Conservation (phyloP, 169 alveolate species). For the Plasmodium chabaudi region DNA sequence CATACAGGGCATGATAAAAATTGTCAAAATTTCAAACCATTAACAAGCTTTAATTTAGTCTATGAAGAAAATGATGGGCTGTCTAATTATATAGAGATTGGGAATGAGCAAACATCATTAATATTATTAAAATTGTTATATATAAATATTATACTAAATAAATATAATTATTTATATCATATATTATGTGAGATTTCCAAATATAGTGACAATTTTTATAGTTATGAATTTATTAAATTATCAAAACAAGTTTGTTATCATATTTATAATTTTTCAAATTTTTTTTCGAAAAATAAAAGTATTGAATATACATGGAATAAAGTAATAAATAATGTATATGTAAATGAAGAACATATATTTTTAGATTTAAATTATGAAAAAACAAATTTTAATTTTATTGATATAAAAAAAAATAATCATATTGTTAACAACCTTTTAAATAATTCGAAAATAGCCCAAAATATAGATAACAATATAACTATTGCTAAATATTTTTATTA, state of each 20-base stretch:
- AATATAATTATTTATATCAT: constrained; percentile 41
- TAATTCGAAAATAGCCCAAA: constrained; percentile 36
- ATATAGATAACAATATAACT: constrained; percentile 39
- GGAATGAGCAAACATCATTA: constrained; percentile 45
- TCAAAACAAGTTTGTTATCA: constrained; percentile 69
- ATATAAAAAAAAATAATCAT: neutral
- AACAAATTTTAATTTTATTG: constrained; percentile 16
- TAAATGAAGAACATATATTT: constrained; percentile 45
- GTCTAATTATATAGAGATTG: constrained; percentile 29
- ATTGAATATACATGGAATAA: constrained; percentile 36
- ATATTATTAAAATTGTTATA: constrained; percentile 50
- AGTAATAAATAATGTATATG: constrained; percentile 31
- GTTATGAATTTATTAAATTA: constrained; percentile 30
- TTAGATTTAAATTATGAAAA: constrained; percentile 49
- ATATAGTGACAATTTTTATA: constrained; percentile 24
- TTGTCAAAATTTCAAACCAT: neutral
- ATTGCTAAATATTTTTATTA: constrained; percentile 60
- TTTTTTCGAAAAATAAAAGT: constrained; percentile 48
- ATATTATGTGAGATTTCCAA: constrained; percentile 47
- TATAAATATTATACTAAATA: constrained; percentile 37
- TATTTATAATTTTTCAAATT: constrained; percentile 51
- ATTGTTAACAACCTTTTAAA: neutral
- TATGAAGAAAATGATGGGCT: constrained; percentile 49
- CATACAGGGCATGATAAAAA: neutral
- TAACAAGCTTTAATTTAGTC: constrained; percentile 29